Conservation (phyloP, 2,329 filamentous ascomycete genomes). For the Fusarium tuaranense region DNA sequence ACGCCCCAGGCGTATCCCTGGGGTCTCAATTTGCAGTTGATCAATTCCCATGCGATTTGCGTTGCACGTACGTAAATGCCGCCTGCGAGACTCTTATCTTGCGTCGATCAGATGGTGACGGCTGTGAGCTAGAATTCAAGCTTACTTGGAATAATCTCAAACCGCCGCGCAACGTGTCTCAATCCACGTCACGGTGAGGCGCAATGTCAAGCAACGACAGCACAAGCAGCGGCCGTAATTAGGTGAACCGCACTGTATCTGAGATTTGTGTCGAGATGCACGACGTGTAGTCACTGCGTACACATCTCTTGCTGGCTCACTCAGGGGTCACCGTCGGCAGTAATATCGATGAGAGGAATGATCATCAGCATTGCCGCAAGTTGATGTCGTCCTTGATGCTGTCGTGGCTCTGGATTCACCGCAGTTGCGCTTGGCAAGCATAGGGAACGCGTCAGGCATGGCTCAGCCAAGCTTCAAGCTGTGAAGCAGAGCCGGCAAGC, state of each 20-base stretch:
- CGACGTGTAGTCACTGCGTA: constrained; percentile 17
- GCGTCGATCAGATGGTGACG: constrained; percentile 30
- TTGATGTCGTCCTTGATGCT: constrained; percentile 5
- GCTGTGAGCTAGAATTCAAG: constrained; percentile 43
- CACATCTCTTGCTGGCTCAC: constrained; percentile 11
- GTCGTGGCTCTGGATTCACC: not conserved
- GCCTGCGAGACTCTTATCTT: constrained; percentile 33
- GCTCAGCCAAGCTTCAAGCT: not conserved
- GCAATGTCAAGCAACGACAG: constrained; percentile 16
- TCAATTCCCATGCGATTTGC: constrained; percentile 27
- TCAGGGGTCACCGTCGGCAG: constrained; percentile 6
- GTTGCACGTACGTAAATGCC: constrained; percentile 29
- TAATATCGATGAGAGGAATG: constrained; percentile 13
- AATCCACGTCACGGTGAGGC: constrained; percentile 30
- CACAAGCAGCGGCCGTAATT: not conserved
- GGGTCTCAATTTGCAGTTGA: constrained; percentile 24
- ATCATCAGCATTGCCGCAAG: constrained; percentile 11
- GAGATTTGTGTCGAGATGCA: constrained; percentile 22
- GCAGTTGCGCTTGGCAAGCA: not conserved
- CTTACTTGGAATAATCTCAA: constrained; percentile 45
- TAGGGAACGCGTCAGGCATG: not conserved
- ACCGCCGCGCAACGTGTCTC: constrained; percentile 43
- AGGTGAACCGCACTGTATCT: constrained; percentile 10
- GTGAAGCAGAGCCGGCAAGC: constrained; percentile 17
- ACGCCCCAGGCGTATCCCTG: constrained; percentile 18